Percentiles rank a stretch among this genome's conserved stretches.
phyloP scores from a whole-genome alignment of 352 stramenopile genomes.

The Detonula confervacea region DNA sequence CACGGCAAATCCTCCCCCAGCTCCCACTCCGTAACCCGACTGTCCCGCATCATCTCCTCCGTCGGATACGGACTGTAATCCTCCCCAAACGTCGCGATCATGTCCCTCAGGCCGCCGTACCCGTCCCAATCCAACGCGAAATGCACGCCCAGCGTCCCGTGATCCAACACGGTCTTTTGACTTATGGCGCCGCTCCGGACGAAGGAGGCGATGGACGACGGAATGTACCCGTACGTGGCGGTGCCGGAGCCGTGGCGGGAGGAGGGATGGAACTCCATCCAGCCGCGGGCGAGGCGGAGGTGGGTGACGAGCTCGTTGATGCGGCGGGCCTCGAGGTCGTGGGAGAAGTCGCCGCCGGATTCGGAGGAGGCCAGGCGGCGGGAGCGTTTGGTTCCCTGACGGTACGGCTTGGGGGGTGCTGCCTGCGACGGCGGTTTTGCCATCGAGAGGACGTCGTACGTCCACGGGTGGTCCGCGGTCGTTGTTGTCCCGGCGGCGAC shows the following conservation, averaged over 20 bases:
- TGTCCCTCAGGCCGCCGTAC: conserved; percentile 47
- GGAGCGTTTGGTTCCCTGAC: conserved; percentile 17
- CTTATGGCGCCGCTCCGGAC: conserved; percentile 46
- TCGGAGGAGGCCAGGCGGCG: conserved; percentile 18
- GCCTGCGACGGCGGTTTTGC: not conserved
- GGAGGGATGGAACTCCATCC: conserved; percentile 58
- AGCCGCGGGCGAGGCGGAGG: conserved; percentile 29
- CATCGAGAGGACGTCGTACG: not conserved
- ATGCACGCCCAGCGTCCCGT: conserved; percentile 48
- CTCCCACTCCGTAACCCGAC: conserved; percentile 41
- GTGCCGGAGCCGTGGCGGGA: conserved; percentile 50
- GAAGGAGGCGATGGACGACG: conserved; percentile 40
- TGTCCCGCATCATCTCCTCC: conserved; percentile 45
- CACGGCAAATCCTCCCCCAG: conserved; percentile 58
- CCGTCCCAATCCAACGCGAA: conserved; percentile 57
- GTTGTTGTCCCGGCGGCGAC: conserved; percentile 3
- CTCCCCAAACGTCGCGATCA: conserved; percentile 52
- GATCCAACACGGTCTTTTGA: conserved; percentile 44
- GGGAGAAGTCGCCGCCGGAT: not conserved
- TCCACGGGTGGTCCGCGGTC: not conserved
- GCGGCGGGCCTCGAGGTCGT: conserved; percentile 16
- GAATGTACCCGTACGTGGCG: conserved; percentile 51
- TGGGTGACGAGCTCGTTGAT: conserved; percentile 34
- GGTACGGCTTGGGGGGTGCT: conserved; percentile 10
- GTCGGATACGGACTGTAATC: conserved; percentile 46